Percentiles rank a stretch among this genome's conserved stretches.
Conservation (phyloP, 805 yeast species). For the Lachancea kluyveri region DNA sequence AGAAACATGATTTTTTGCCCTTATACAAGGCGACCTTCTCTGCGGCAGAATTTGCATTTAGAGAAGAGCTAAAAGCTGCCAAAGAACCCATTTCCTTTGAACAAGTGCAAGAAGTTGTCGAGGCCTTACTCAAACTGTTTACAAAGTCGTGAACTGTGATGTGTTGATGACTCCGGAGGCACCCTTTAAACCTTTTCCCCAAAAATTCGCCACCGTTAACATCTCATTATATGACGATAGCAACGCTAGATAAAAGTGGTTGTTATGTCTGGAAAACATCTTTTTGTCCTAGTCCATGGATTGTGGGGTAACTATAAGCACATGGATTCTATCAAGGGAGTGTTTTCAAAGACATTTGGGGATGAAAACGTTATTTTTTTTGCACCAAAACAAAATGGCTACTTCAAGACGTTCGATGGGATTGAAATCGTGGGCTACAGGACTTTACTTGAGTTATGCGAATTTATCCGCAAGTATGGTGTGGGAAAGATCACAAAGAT, state of each 20-base stretch:
- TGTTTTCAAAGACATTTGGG: constrained; percentile 34
- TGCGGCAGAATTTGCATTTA: constrained; percentile 35
- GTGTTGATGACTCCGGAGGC: background rate
- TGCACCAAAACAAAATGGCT: constrained; percentile 55
- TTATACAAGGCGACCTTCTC: constrained; percentile 33
- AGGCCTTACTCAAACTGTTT: constrained; percentile 29
- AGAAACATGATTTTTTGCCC: constrained; percentile 27
- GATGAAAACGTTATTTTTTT: constrained; percentile 39
- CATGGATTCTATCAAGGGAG: constrained; percentile 41
- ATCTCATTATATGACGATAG: background rate
- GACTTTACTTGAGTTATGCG: constrained; percentile 57
- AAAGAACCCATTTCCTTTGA: constrained; percentile 25
- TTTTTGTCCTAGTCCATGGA: constrained; percentile 75
- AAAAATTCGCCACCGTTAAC: background rate
- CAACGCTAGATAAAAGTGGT: background rate
- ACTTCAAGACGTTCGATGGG: constrained; percentile 82
- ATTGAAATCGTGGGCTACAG: constrained; percentile 65
- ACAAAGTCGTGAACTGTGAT: constrained; percentile 18
- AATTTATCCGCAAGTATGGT: constrained; percentile 34
- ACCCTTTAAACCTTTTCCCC: no score
- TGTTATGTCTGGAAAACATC: constrained; percentile 35
- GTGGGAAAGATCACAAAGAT: constrained; percentile 37
- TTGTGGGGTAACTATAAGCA: constrained; percentile 66
- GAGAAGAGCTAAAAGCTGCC: constrained; percentile 18
- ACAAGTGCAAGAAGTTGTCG: constrained; percentile 32